phyloP scores from a whole-genome alignment of 352 stramenopile species.

The Globisporangium cederbergense region DNA sequence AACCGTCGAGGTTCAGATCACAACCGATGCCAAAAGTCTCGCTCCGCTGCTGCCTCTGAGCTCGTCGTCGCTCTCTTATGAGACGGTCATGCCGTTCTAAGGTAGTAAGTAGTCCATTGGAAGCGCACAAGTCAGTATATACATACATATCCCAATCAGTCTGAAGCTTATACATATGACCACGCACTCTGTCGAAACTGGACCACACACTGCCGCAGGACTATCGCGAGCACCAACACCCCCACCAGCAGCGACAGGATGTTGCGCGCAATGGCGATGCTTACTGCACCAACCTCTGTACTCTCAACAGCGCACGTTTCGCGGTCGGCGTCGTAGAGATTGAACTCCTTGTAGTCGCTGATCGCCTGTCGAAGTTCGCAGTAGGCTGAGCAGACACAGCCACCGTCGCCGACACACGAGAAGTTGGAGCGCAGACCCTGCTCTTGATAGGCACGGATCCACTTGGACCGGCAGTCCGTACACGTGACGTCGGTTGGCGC shows the following conservation, averaged over 20 bases:
- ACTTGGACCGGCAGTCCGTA: slow-evolving; percentile 20
- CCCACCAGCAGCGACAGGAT: background rate
- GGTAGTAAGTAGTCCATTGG: no score
- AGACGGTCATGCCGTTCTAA: background rate
- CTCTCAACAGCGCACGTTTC: background rate
- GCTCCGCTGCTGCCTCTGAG: slow-evolving; percentile 8
- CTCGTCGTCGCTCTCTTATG: slow-evolving; percentile 6
- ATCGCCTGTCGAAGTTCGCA: slow-evolving; percentile 21
- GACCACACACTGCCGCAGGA: background rate
- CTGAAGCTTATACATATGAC: background rate
- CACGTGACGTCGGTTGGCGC: slow-evolving; percentile 28
- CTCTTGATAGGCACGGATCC: slow-evolving; percentile 13
- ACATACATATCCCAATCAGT: no score
- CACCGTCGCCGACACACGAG: slow-evolving; percentile 28
- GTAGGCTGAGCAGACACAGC: slow-evolving; percentile 40
- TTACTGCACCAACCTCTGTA: background rate
- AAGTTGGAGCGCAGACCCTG: slow-evolving; percentile 15
- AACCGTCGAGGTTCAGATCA: slow-evolving; percentile 34
- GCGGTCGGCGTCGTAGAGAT: background rate
- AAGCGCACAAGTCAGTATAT: no score
- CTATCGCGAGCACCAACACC: background rate
- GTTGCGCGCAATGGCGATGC: background rate
- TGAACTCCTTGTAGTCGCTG: background rate
- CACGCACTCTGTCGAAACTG: slow-evolving; percentile 7
- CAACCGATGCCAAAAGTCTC: slow-evolving; percentile 18